These are phyloP conservation scores for Fusarium albosuccineum DNA, from an alignment of 2,329 filamentous ascomycete species.

Conservation along the genomic window DNA sequence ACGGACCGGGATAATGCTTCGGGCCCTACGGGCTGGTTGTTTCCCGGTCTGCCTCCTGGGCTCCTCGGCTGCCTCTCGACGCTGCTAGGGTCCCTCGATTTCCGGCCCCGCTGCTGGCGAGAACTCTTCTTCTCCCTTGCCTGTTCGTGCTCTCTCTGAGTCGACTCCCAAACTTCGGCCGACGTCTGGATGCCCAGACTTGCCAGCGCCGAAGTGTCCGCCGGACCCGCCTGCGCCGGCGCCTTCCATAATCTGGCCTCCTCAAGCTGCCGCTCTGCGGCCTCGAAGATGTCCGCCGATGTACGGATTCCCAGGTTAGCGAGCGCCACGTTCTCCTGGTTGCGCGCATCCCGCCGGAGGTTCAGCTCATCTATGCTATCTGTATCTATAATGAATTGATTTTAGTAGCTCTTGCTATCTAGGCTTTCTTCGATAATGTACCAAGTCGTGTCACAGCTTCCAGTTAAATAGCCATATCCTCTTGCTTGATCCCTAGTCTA, in stretches of 20 bases:
- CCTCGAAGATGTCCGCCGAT: not conserved
- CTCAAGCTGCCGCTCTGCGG: not conserved
- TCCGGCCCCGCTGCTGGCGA: not conserved
- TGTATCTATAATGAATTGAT: no score
- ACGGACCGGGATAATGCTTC: not conserved
- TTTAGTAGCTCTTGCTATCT: no score
- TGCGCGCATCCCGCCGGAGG: not conserved
- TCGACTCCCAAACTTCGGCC: not conserved
- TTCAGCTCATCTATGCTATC: not conserved
- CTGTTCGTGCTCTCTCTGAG: not conserved
- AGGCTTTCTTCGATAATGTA: no score
- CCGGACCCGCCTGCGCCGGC: no score
- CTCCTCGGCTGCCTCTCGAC: constrained; percentile 8
- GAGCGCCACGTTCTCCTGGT: not conserved
- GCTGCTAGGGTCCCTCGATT: not conserved
- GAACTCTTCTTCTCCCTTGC: not conserved
- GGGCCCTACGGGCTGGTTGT: constrained; percentile 8
- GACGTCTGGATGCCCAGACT: not conserved
- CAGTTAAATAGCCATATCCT: no score
- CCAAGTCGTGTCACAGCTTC: no score
- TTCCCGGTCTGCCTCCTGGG: constrained; percentile 2
- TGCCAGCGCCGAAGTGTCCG: not conserved
- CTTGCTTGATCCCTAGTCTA: no score
- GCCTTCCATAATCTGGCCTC: no score
- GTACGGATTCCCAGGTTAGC: not conserved